A percentile compares a stretch with the other conserved stretches of the same genome.
phyloP scores from a whole-genome alignment of 202 grass and related monocot species.

The Eragrostis tef region DNA sequence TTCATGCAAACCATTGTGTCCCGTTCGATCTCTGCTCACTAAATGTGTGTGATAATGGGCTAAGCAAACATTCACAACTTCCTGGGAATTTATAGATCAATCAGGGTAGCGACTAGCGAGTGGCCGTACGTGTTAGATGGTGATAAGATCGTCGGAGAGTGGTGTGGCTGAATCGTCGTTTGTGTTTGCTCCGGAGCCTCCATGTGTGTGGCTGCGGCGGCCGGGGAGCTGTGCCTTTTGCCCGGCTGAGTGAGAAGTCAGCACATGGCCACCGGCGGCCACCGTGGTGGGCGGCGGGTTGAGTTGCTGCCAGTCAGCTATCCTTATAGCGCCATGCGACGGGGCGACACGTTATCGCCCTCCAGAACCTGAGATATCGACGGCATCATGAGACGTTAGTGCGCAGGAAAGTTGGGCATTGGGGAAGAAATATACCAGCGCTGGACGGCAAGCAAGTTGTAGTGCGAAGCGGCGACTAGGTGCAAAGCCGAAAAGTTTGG shows the following conservation, averaged over 20 bases:
- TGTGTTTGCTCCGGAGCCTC: not conserved
- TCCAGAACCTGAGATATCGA: not conserved
- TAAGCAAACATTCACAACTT: not conserved
- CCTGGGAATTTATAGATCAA: slow-evolving; percentile 27
- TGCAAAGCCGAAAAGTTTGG: not conserved
- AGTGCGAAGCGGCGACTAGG: not conserved
- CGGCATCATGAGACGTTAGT: not conserved
- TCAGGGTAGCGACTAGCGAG: not conserved
- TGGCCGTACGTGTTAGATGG: not conserved
- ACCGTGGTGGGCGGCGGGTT: not conserved
- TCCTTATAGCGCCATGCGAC: not conserved
- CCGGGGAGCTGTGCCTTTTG: not conserved
- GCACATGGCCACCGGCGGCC: not conserved
- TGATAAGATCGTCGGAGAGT: not conserved
- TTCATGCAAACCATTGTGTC: slow-evolving; percentile 44
- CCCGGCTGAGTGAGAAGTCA: slow-evolving; percentile 1
- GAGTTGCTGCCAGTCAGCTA: not conserved
- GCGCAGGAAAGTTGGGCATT: not conserved
- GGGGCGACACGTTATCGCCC: slow-evolving; percentile 9
- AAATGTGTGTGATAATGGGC: not conserved
- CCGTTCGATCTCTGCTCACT: not conserved
- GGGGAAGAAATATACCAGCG: not conserved
- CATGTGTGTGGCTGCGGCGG: not conserved
- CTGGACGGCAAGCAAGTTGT: not conserved
- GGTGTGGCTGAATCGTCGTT: slow-evolving; percentile 36